These are phyloP conservation scores for Hygrophorus pudorinus DNA, from an alignment of 768 basidiomycete genomes.

Conservation along the genomic window DNA sequence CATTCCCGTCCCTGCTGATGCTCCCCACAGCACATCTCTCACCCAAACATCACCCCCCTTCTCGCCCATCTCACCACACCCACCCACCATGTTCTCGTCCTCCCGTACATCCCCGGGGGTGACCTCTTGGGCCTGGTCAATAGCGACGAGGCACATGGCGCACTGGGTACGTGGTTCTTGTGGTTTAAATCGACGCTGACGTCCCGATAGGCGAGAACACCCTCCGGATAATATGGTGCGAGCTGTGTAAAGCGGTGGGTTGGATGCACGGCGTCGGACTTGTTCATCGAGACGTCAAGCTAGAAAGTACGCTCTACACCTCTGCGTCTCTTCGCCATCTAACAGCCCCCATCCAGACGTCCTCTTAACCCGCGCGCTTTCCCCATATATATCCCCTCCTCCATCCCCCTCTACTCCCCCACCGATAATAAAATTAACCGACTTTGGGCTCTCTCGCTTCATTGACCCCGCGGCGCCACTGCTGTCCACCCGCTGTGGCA, in stretches of 20 bases:
- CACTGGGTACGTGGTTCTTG: too few relatives aligned
- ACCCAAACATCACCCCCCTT: conserved; percentile 71
- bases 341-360: conserved; percentile 29
- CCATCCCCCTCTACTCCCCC: too few relatives aligned
- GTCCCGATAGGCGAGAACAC: conserved; percentile 43
- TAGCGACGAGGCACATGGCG: conserved; percentile 23
- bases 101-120: conserved; percentile 76
- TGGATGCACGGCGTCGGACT: conserved; percentile 85
- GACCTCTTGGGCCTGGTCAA: conserved; percentile 75
- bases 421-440: too few relatives aligned
- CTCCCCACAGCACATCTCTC: conserved; percentile 75
- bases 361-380: too few relatives aligned
- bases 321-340: conserved; percentile 11
- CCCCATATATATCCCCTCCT: too few relatives aligned
- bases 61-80: conserved; percentile 63
- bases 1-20: too few relatives aligned
- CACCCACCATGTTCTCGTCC: conserved; percentile 66
- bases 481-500: conserved; percentile 75
- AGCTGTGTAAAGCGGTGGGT: conserved; percentile 66
- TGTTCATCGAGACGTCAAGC: conserved; percentile 88
- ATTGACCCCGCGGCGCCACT: conserved; percentile 55
- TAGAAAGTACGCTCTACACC: conserved; percentile 46
- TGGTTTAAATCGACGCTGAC: too few relatives aligned
- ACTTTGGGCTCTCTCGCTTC: conserved; percentile 86
- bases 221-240: conserved; percentile 61